Evolutionary conservation across 495 filamentous ascomycete species (phyloP).

Genomic region (Hypomontagnella monticulosa): DNA sequence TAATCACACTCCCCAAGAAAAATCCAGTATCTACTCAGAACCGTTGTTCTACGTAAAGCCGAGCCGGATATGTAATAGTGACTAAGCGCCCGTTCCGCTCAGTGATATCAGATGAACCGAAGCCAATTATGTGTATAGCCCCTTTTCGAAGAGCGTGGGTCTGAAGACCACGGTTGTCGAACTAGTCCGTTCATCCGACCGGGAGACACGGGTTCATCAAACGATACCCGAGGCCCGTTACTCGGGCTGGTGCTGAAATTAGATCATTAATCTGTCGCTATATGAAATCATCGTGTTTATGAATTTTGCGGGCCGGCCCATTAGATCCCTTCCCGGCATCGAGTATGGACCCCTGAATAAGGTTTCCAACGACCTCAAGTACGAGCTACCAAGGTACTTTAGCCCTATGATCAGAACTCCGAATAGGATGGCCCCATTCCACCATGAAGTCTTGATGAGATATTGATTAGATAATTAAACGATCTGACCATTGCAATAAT

Average conservation of each 20-base stretch:
- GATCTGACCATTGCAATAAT: not conserved
- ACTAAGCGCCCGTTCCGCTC: not conserved
- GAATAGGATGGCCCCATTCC: not conserved
- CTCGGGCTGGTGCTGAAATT: not conserved
- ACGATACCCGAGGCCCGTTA: slow-evolving; percentile 33
- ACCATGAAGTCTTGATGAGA: not conserved
- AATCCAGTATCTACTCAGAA: no score
- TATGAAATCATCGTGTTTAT: not conserved
- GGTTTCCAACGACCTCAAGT: no score
- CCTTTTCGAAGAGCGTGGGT: not conserved
- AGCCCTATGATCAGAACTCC: not conserved
- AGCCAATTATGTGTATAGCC: not conserved
- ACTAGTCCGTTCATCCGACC: slow-evolving; percentile 26
- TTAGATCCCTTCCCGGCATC: not conserved
- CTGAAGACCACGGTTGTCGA: not conserved
- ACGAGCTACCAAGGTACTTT: no score
- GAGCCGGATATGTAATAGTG: not conserved
- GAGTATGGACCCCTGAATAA: no score
- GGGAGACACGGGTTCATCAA: slow-evolving; percentile 10
- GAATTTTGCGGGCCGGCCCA: not conserved
- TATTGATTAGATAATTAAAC: not conserved
- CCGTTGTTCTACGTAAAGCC: not conserved
- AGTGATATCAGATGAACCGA: not conserved
- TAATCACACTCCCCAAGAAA: not conserved
- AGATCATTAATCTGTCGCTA: not conserved